Evolutionary conservation across 164 flowering plant species (phyloP).

Genomic region (Aristolochia contorta): DNA sequence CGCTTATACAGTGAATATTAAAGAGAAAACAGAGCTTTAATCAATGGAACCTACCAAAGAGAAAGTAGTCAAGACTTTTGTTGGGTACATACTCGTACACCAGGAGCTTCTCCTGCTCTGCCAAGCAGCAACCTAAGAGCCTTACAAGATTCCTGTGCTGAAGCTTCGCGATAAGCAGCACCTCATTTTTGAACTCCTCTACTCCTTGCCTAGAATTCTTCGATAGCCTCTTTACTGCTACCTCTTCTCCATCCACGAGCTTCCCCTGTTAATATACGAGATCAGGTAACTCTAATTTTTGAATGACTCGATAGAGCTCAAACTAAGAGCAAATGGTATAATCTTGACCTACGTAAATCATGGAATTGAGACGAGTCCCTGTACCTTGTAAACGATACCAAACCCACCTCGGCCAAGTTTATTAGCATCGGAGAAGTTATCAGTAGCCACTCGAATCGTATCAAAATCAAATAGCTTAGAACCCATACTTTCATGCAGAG

Average conservation of each 20-base stretch:
- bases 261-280: conserved; percentile 17
- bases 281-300: neutral
- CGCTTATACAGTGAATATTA: too few species aligned
- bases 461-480: neutral
- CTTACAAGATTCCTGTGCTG: conserved; percentile 36
- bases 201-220: conserved; percentile 25
- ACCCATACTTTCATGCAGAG: neutral
- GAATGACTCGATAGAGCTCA: neutral
- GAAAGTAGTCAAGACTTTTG: conserved; percentile 20
- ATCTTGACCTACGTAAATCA: too few species aligned
- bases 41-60: conserved; percentile 19
- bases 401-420: conserved; percentile 1
- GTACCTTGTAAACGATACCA: conserved; percentile 3
- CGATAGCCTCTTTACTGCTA: conserved; percentile 40
- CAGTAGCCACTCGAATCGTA: neutral
- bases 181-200: conserved; percentile 28
- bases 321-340: too few species aligned
- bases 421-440: conserved; percentile 3
- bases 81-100: conserved; percentile 29
- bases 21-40: neutral
- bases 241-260: conserved; percentile 19
- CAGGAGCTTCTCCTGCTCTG: conserved; percentile 27
- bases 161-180: conserved; percentile 28
- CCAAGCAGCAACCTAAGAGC: conserved; percentile 28
- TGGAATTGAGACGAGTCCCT: too few species aligned